Conservation (phyloP, 2,329 filamentous ascomycete species). For the Cladophialophora yegresii region DNA sequence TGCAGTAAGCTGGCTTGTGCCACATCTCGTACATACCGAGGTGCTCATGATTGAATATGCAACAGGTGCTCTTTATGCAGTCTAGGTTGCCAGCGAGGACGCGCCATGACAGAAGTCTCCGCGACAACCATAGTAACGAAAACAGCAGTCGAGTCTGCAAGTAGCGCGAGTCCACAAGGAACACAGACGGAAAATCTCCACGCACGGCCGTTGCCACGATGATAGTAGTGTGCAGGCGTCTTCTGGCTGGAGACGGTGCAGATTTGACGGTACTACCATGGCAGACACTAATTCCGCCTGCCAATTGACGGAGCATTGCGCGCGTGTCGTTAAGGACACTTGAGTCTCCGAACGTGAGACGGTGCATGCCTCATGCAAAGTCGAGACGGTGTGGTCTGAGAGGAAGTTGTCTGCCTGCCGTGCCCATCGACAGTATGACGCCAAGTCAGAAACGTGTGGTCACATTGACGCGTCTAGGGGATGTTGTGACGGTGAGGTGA, state of each 20-base stretch:
- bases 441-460: neutral
- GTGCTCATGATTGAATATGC: neutral
- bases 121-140: neutral
- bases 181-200: too few species aligned
- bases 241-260: neutral
- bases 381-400: neutral
- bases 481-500: neutral
- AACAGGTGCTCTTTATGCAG: neutral
- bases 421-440: neutral
- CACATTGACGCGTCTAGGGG: neutral
- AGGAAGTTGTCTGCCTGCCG: neutral
- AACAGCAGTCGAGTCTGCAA: neutral
- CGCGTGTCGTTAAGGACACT: neutral
- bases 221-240: too few species aligned
- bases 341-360: neutral
- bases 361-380: neutral
- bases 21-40: neutral
- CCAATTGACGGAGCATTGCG: neutral
- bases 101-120: neutral
- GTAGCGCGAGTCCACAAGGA: too few species aligned
- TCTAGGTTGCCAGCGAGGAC: neutral
- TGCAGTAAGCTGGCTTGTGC: neutral
- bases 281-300: neutral
- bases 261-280: neutral
- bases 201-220: too few species aligned